These are phyloP conservation scores for Durotheca rogersii DNA, from an alignment of 495 filamentous ascomycete species.

Conservation along the genomic window DNA sequence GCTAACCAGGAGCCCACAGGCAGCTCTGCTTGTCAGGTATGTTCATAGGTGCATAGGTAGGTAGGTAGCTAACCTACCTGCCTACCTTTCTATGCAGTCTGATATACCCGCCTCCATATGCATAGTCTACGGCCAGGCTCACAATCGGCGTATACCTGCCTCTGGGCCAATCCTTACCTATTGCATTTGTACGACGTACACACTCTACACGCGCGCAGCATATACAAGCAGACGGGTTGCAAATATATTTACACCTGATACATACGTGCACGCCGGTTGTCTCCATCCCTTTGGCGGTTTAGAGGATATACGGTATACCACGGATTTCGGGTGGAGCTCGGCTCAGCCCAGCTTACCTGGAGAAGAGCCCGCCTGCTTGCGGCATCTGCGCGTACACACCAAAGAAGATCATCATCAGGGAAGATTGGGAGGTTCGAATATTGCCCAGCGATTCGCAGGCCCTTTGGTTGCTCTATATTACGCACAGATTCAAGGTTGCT, in stretches of 20 bases:
- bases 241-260: too few species aligned
- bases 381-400: slow-evolving; percentile 11
- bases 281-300: too few species aligned
- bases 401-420: background rate
- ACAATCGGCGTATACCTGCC: too few species aligned
- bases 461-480: background rate
- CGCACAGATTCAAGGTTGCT: background rate
- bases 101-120: too few species aligned
- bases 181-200: background rate
- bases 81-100: background rate
- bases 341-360: slow-evolving; percentile 8
- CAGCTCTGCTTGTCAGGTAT: too few species aligned
- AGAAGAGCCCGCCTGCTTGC: background rate
- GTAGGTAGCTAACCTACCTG: background rate
- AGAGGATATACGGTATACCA: slow-evolving; percentile 17
- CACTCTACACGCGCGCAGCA: background rate
- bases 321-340: slow-evolving; percentile 16
- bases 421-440: background rate
- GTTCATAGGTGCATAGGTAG: background rate
- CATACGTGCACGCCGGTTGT: too few species aligned
- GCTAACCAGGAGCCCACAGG: too few species aligned
- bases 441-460: background rate
- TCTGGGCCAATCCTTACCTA: too few species aligned
- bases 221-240: too few species aligned
- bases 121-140: too few species aligned